These are phyloP conservation scores for Flagelloscypha sp. DNA, from an alignment of 768 basidiomycete species.

Conservation along the genomic window DNA sequence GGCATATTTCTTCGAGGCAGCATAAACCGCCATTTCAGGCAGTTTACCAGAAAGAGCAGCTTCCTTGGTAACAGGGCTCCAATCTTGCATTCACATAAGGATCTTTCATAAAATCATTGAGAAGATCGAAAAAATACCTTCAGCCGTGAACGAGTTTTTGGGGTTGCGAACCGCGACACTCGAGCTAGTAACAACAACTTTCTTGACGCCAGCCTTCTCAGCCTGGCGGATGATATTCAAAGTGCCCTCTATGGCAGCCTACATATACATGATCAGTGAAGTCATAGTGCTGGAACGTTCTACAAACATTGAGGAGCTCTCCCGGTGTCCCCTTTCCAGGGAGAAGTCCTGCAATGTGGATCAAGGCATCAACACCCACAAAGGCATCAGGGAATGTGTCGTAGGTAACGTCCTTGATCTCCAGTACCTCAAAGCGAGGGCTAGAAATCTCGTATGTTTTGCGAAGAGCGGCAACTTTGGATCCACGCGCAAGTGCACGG, in stretches of 20 bases:
- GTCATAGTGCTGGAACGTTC: too few species aligned
- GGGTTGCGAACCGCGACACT: slow-evolving; percentile 22
- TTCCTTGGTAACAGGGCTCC: slow-evolving; percentile 25
- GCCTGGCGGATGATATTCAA: slow-evolving; percentile 32
- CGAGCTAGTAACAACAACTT: slow-evolving; percentile 32
- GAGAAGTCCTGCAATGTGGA: slow-evolving; percentile 35
- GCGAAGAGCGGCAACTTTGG: slow-evolving; percentile 13
- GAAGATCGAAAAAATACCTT: slow-evolving; percentile 13
- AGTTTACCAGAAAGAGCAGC: slow-evolving; percentile 15
- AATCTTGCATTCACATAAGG: slow-evolving; percentile 18
- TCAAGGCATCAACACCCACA: slow-evolving; percentile 41
- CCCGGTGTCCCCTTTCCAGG: slow-evolving; percentile 18
- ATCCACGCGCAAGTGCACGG: slow-evolving; percentile 10
- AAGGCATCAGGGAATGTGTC: slow-evolving; percentile 41
- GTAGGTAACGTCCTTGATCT: slow-evolving; percentile 23
- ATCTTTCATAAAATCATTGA: neutral
- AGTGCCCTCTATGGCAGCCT: slow-evolving; percentile 30
- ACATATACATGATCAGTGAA: too few species aligned
- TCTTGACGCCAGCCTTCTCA: slow-evolving; percentile 26
- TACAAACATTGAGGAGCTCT: slow-evolving; percentile 20
- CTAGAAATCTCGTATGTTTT: slow-evolving; percentile 11
- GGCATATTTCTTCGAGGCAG: slow-evolving; percentile 18
- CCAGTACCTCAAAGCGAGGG: slow-evolving; percentile 21
- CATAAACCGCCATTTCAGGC: slow-evolving; percentile 13
- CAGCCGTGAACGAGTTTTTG: slow-evolving; percentile 16